Percentiles rank a stretch among this genome's conserved stretches.
phyloP scores from a whole-genome alignment of 345 rosid species.

The Syzygium aqueum region DNA sequence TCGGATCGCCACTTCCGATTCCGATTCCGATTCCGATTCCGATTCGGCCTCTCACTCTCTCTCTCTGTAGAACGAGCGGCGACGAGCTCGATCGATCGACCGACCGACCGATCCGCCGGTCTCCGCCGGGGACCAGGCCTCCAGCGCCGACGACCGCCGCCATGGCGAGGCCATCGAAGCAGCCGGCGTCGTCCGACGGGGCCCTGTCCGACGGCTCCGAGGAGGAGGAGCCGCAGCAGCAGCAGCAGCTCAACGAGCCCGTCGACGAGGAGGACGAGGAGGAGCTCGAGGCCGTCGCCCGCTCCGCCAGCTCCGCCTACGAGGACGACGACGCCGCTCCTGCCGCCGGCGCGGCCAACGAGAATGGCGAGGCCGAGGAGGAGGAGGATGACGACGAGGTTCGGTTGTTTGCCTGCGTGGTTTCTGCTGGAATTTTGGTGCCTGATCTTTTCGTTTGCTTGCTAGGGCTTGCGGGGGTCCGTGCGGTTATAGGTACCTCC shows the following conservation, averaged over 20 bases:
- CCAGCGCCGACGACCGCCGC: not conserved
- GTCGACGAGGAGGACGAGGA: constrained; percentile 82
- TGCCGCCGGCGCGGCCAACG: constrained; percentile 38
- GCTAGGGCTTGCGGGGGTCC: not conserved
- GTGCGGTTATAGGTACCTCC: not conserved
- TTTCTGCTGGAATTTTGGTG: not conserved
- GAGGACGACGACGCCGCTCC: constrained; percentile 28
- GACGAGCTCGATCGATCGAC: not conserved
- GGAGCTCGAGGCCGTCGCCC: constrained; percentile 96
- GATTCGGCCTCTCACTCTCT: not conserved
- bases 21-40: no score
- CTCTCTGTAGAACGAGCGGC: not conserved
- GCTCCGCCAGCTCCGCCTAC: constrained; percentile 67
- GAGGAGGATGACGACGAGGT: constrained; percentile 26
- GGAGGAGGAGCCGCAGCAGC: constrained; percentile 46
- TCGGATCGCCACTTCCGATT: not conserved
- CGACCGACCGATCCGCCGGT: not conserved
- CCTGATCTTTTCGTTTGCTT: not conserved
- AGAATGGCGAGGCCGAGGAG: not conserved
- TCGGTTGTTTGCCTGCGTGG: not conserved
- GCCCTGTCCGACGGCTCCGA: constrained; percentile 39
- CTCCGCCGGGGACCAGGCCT: not conserved
- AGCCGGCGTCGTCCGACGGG: constrained; percentile 61
- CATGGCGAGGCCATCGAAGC: constrained; percentile 47
- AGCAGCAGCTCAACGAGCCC: not conserved